Evolutionary conservation across 768 basidiomycete species (phyloP).

Genomic region (Suillus variegatus): DNA sequence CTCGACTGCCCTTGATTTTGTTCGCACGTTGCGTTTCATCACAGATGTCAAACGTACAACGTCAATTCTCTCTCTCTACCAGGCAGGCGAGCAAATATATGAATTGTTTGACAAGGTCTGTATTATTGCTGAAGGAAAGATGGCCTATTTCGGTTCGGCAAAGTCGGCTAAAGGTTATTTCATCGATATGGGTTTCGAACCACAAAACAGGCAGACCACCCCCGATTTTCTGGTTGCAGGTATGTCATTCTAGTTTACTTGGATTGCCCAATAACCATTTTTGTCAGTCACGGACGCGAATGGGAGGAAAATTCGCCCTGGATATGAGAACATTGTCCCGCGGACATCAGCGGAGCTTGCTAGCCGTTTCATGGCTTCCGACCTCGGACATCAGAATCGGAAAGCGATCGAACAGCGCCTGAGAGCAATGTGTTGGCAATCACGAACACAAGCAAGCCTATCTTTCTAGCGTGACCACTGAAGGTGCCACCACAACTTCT

Average conservation of each 20-base stretch:
- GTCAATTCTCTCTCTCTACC: constrained; percentile 83
- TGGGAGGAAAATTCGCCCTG: constrained; percentile 50
- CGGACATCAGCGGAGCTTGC: constrained; percentile 61
- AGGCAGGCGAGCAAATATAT: constrained; percentile 73
- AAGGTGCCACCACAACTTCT: constrained; percentile 47
- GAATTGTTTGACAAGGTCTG: constrained; percentile 72
- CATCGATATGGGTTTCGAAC: constrained; percentile 54
- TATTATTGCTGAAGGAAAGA: constrained; percentile 60
- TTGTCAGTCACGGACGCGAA: constrained; percentile 57
- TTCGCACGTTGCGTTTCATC: constrained; percentile 64
- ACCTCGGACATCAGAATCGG: constrained; percentile 35
- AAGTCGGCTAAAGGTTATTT: constrained; percentile 58
- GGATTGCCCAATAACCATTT: not conserved
- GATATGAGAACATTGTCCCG: constrained; percentile 23
- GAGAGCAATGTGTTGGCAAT: constrained; percentile 45
- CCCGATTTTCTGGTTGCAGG: constrained; percentile 56
- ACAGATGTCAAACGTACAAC: constrained; percentile 55
- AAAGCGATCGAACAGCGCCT: constrained; percentile 50
- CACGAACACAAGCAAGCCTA: constrained; percentile 43
- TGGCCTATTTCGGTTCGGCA: constrained; percentile 62
- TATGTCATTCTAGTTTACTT: constrained; percentile 3
- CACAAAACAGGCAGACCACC: constrained; percentile 58
- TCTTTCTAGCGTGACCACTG: constrained; percentile 48
- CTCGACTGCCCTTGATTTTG: constrained; percentile 73
- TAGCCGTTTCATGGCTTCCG: constrained; percentile 11